Evolutionary conservation across 2,329 filamentous ascomycete genomes (phyloP).

Genomic region (Arthrocladium fulminans): DNA sequence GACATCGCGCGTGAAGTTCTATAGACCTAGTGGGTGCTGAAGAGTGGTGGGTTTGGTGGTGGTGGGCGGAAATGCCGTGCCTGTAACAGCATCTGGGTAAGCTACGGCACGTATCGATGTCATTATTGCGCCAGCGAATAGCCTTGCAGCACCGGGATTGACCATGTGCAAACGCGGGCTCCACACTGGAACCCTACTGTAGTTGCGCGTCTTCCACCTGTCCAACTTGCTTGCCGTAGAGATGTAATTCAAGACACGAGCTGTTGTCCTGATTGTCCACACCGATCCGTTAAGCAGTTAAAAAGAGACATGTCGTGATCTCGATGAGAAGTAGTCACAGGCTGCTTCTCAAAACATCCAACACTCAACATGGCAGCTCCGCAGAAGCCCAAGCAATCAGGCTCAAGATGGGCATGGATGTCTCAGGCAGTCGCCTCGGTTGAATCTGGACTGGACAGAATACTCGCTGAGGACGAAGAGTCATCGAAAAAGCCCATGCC

Average conservation of each 20-base stretch:
- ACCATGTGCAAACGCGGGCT: conserved; percentile 35
- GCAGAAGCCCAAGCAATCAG: conserved; percentile 33
- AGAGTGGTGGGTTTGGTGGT: not conserved
- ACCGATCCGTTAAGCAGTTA: not conserved
- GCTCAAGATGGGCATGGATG: conserved; percentile 69
- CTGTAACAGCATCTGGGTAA: conserved; percentile 6
- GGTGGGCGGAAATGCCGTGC: not conserved
- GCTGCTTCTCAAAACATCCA: not conserved
- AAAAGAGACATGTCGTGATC: not conserved
- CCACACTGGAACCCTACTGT: not conserved
- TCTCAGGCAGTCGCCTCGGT: conserved; percentile 88
- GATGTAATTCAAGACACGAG: no score
- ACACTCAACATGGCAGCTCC: conserved; percentile 14
- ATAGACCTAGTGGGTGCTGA: conserved; percentile 7
- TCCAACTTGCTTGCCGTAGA: no score
- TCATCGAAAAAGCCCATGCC: conserved; percentile 14
- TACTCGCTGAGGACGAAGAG: conserved; percentile 71
- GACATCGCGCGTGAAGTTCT: conserved; percentile 54
- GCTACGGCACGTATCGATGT: conserved; percentile 8
- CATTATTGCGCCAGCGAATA: conserved; percentile 41
- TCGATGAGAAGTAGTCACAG: conserved; percentile 2
- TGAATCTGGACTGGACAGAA: conserved; percentile 84
- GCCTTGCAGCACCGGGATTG: conserved; percentile 64
- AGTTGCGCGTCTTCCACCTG: no score
- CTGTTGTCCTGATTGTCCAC: no score